These are phyloP conservation scores for Capronia epimyces DNA, from an alignment of 2,329 filamentous ascomycete genomes.

Conservation along the genomic window DNA sequence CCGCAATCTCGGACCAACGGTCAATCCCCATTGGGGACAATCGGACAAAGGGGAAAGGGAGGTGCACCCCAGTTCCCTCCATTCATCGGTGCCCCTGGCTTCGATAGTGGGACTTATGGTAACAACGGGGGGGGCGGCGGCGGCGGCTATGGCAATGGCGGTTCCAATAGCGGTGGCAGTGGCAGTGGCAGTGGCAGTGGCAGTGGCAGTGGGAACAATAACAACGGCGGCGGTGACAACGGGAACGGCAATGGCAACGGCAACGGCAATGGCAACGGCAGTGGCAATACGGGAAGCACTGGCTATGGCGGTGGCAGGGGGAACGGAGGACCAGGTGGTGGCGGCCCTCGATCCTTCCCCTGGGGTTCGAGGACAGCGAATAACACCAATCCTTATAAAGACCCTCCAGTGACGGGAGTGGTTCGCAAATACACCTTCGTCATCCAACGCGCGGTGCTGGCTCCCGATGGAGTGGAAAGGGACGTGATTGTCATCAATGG, in stretches of 20 bases:
- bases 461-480: conserved; percentile 32
- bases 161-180: background rate
- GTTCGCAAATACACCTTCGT: conserved; percentile 33
- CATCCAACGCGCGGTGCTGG: conserved; percentile 26
- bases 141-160: background rate
- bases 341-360: conserved; percentile 2
- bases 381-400: conserved; percentile 20
- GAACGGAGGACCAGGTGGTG: background rate
- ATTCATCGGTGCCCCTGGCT: conserved; percentile 8
- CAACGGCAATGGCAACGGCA: background rate
- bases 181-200: background rate
- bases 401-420: conserved; percentile 22
- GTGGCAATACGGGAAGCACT: background rate
- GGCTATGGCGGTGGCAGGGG: background rate
- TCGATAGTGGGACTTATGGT: background rate
- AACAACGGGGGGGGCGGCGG: background rate
- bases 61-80: conserved; percentile 9
- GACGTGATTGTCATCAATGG: conserved; percentile 33
- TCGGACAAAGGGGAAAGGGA: background rate
- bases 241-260: background rate
- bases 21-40: conserved; percentile 2
- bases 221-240: background rate
- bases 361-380: conserved; percentile 16
- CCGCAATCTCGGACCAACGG: conserved; percentile 12
- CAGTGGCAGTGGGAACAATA: background rate